A percentile compares a stretch with the other conserved stretches of the same genome.
Conservation (phyloP, 805 yeast species). For the Saccharomycopsis malanga region DNA sequence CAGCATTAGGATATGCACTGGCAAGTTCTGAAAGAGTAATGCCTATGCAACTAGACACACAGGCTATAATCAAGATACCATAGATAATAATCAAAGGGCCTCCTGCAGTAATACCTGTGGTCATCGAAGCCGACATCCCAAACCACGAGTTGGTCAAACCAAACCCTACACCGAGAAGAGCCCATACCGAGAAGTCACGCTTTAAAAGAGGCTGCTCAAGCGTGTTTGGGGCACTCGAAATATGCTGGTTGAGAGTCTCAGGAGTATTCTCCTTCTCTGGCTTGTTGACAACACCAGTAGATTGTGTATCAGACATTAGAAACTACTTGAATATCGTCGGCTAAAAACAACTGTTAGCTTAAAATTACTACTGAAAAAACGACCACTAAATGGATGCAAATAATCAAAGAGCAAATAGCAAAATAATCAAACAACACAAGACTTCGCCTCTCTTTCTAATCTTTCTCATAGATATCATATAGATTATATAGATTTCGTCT, state of each 20-base stretch:
- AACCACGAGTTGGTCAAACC: slow-evolving; percentile 58
- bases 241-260: slow-evolving; percentile 12
- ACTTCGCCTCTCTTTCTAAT: too few relatives aligned
- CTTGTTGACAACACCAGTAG: too few relatives aligned
- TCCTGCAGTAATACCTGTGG: slow-evolving; percentile 49
- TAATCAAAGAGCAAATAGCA: too few relatives aligned
- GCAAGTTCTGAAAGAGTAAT: slow-evolving; percentile 47
- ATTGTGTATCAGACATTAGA: background rate
- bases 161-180: slow-evolving; percentile 51
- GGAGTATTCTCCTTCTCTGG: background rate
- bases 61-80: slow-evolving; percentile 47
- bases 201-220: slow-evolving; percentile 27
- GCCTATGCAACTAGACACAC: slow-evolving; percentile 41
- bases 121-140: slow-evolving; percentile 50
- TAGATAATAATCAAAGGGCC: slow-evolving; percentile 53
- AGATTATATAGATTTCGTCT: too few relatives aligned
- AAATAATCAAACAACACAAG: too few relatives aligned
- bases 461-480: too few relatives aligned
- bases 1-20: slow-evolving; percentile 48
- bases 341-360: too few relatives aligned
- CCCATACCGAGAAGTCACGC: slow-evolving; percentile 38
- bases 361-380: background rate
- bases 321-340: background rate
- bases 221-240: slow-evolving; percentile 1
- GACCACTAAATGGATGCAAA: background rate